These are phyloP conservation scores for Xylaria sp. DNA, from an alignment of 2,329 filamentous ascomycete genomes.

Conservation along the genomic window DNA sequence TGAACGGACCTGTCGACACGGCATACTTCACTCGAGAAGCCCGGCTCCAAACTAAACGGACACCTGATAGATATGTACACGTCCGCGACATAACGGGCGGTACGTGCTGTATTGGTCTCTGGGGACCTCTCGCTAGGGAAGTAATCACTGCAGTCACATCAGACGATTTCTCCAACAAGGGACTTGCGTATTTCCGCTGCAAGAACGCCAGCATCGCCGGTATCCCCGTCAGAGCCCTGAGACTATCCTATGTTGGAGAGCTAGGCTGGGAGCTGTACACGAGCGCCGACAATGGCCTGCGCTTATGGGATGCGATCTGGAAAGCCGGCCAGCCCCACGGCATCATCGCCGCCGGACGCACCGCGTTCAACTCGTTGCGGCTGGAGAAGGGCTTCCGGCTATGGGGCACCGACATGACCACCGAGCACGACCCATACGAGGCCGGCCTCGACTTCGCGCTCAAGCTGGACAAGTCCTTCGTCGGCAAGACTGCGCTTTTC, in stretches of 20 bases:
- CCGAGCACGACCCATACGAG: slow-evolving; percentile 38
- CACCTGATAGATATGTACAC: slow-evolving; percentile 18
- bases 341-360: slow-evolving; percentile 35
- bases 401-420: slow-evolving; percentile 36
- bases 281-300: slow-evolving; percentile 34
- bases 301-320: slow-evolving; percentile 36
- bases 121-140: slow-evolving; percentile 32
- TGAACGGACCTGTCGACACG: slow-evolving; percentile 36
- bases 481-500: slow-evolving; percentile 33
- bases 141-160: slow-evolving; percentile 21
- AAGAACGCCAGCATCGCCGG: slow-evolving; percentile 36
- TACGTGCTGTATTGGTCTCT: slow-evolving; percentile 36
- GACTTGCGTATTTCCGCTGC: slow-evolving; percentile 34
- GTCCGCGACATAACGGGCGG: slow-evolving; percentile 37
- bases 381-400: slow-evolving; percentile 36
- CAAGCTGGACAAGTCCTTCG: slow-evolving; percentile 36
- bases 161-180: slow-evolving; percentile 37
- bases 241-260: slow-evolving; percentile 36
- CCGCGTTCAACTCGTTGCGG: slow-evolving; percentile 35
- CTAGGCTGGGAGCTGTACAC: slow-evolving; percentile 37
- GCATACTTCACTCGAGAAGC: slow-evolving; percentile 37
- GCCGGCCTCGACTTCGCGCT: slow-evolving; percentile 35
- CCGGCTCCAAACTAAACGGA: slow-evolving; percentile 24
- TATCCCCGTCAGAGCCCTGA: slow-evolving; percentile 30
- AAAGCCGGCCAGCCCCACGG: slow-evolving; percentile 31